Conservation (phyloP, 1,139 yeast species). For the Lodderomyces theae region DNA sequence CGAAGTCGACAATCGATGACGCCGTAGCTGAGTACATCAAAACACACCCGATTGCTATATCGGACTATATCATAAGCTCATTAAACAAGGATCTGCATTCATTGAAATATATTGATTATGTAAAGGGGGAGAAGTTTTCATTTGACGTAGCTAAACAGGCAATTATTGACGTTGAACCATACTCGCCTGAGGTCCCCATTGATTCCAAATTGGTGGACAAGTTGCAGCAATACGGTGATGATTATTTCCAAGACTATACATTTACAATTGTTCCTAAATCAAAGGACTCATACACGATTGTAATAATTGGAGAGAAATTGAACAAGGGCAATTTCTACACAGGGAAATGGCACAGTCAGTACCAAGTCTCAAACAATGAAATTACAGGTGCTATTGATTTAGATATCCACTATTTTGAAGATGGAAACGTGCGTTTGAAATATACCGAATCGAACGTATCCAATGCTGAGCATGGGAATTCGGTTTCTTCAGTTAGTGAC, state of each 20-base stretch:
- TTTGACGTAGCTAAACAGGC: slow-evolving; percentile 52
- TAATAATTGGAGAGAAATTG: slow-evolving; percentile 69
- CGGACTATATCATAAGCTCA: slow-evolving; percentile 34
- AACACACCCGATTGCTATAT: slow-evolving; percentile 16
- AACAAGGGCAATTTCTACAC: slow-evolving; percentile 82
- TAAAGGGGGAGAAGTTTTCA: slow-evolving; percentile 50
- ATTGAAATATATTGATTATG: slow-evolving; percentile 39
- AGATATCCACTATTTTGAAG: slow-evolving; percentile 91
- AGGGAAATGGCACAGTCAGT: slow-evolving; percentile 83
- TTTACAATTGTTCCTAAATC: slow-evolving; percentile 38
- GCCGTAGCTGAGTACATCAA: slow-evolving; percentile 31
- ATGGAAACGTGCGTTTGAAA: slow-evolving; percentile 85
- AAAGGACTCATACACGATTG: slow-evolving; percentile 29
- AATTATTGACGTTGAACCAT: slow-evolving; percentile 52
- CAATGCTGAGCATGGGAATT: slow-evolving; percentile 9
- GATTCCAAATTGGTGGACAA: slow-evolving; percentile 29
- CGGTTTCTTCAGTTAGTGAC: slow-evolving; percentile 20
- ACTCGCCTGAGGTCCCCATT: slow-evolving; percentile 23
- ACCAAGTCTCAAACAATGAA: slow-evolving; percentile 38
- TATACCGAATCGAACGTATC: slow-evolving; percentile 30
- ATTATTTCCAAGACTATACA: slow-evolving; percentile 51
- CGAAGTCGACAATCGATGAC: slow-evolving; percentile 23
- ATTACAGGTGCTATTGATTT: slow-evolving; percentile 57
- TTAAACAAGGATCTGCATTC: slow-evolving; percentile 32
- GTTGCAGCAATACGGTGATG: slow-evolving; percentile 41